Evolutionary conservation across 1,139 yeast species (phyloP).

Genomic region (Hemisphaericaspora subhashii): DNA sequence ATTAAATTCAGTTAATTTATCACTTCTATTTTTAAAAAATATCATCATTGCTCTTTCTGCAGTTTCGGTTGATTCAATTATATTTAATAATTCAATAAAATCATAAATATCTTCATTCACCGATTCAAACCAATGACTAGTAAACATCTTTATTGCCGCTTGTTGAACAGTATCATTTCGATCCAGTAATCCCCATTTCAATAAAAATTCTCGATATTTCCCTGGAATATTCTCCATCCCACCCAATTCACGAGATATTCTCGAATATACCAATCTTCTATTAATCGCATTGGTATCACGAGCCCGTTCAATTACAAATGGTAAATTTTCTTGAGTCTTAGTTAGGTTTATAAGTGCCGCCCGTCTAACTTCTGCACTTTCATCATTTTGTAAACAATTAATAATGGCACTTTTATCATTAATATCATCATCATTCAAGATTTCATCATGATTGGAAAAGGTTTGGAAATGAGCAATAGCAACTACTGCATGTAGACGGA

Average conservation of each 20-base stretch:
- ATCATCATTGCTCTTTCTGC: constrained; percentile 68
- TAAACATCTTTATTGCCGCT: constrained; percentile 73
- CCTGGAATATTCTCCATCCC: constrained; percentile 60
- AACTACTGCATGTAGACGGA: constrained; percentile 79
- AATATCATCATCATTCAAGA: background rate
- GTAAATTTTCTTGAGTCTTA: constrained; percentile 54
- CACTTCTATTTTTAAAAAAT: constrained; percentile 63
- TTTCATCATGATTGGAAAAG: constrained; percentile 13
- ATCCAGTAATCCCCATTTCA: constrained; percentile 86
- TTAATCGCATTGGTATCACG: constrained; percentile 74
- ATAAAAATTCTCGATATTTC: constrained; percentile 61
- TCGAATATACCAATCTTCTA: constrained; percentile 70
- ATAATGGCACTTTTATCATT: constrained; percentile 32
- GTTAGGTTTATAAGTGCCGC: constrained; percentile 75
- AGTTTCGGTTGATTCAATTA: constrained; percentile 58
- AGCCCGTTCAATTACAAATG: constrained; percentile 74
- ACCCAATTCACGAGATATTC: constrained; percentile 67
- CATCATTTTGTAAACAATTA: constrained; percentile 67
- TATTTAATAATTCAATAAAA: constrained; percentile 66
- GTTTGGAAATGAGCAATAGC: constrained; percentile 80
- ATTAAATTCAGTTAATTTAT: constrained; percentile 54
- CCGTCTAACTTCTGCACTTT: constrained; percentile 85
- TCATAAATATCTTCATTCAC: constrained; percentile 71
- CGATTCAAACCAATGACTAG: constrained; percentile 68
- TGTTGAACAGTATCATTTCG: constrained; percentile 71